These are phyloP conservation scores for Trichomonascaceae sp. DNA, from an alignment of 1,139 yeast genomes.

Conservation along the genomic window DNA sequence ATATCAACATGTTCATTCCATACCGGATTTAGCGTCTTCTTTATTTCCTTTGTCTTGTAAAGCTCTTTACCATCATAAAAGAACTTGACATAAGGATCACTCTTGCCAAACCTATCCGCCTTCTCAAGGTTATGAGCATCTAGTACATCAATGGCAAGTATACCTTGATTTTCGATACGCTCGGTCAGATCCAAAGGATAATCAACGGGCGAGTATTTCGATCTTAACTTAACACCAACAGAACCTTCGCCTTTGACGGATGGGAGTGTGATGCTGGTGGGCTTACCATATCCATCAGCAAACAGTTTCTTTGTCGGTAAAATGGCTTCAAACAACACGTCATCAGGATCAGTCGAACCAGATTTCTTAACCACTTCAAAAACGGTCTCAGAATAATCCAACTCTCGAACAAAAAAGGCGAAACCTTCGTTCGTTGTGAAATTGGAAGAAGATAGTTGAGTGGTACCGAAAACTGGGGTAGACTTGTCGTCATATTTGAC, in stretches of 20 bases:
- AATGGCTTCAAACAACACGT: conserved; percentile 54
- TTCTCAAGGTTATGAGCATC: conserved; percentile 68
- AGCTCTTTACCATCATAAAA: conserved; percentile 57
- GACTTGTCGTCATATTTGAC: conserved; percentile 71
- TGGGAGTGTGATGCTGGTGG: conserved; percentile 50
- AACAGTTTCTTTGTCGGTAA: conserved; percentile 66
- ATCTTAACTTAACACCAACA: conserved; percentile 51
- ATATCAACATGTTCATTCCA: conserved; percentile 68
- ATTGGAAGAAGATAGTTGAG: conserved; percentile 39
- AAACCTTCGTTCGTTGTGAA: conserved; percentile 54
- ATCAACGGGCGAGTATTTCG: conserved; percentile 75
- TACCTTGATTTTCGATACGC: conserved; percentile 70
- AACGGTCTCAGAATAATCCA: conserved; percentile 63
- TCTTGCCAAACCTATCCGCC: conserved; percentile 84
- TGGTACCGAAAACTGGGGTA: conserved; percentile 52
- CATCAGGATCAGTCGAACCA: conserved; percentile 47
- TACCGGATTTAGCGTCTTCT: conserved; percentile 80
- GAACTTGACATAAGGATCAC: conserved; percentile 82
- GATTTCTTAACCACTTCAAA: conserved; percentile 53
- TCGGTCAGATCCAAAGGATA: conserved; percentile 67
- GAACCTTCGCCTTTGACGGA: conserved; percentile 36
- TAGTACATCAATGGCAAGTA: conserved; percentile 53
- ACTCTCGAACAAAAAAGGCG: conserved; percentile 67
- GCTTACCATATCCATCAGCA: conserved; percentile 56
- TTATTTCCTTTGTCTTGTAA: conserved; percentile 69